Evolutionary conservation across 2,329 filamentous ascomycete species (phyloP).

Genomic region (Neospermospora avenae): DNA sequence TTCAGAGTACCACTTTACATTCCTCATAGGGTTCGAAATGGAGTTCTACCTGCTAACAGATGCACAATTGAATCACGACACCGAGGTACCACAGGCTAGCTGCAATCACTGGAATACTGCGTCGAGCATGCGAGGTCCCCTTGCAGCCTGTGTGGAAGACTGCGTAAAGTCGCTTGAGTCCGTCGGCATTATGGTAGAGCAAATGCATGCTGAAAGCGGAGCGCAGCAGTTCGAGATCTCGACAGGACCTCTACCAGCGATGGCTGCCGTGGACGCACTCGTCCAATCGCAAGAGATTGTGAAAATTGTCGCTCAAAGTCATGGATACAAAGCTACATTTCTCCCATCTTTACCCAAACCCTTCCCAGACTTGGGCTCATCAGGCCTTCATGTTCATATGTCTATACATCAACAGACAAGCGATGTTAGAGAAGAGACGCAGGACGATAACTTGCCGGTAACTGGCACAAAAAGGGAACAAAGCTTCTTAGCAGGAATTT

Average conservation of each 20-base stretch:
- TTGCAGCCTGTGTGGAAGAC: neutral
- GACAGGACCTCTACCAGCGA: neutral
- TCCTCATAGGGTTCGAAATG: too few species aligned
- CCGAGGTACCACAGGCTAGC: too few species aligned
- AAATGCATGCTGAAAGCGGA: neutral
- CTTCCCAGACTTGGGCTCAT: neutral
- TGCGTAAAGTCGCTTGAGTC: neutral
- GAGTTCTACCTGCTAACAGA: too few species aligned
- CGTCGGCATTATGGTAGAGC: neutral
- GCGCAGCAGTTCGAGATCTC: slow-evolving; percentile 16
- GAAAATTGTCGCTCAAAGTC: neutral
- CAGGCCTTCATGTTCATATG: slow-evolving; percentile 8
- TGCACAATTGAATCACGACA: too few species aligned
- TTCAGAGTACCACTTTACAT: too few species aligned
- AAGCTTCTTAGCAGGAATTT: slow-evolving; percentile 13
- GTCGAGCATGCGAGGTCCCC: neutral
- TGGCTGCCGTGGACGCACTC: slow-evolving; percentile 10
- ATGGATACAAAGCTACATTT: slow-evolving; percentile 6
- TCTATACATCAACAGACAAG: slow-evolving; percentile 9
- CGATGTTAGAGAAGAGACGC: too few species aligned
- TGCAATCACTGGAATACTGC: neutral
- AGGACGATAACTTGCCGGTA: too few species aligned
- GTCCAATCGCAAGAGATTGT: slow-evolving; percentile 8
- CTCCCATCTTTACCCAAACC: slow-evolving; percentile 5
- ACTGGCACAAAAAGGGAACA: neutral